phyloP scores from a whole-genome alignment of 345 rosid genomes.

The Eutrema japonicum region DNA sequence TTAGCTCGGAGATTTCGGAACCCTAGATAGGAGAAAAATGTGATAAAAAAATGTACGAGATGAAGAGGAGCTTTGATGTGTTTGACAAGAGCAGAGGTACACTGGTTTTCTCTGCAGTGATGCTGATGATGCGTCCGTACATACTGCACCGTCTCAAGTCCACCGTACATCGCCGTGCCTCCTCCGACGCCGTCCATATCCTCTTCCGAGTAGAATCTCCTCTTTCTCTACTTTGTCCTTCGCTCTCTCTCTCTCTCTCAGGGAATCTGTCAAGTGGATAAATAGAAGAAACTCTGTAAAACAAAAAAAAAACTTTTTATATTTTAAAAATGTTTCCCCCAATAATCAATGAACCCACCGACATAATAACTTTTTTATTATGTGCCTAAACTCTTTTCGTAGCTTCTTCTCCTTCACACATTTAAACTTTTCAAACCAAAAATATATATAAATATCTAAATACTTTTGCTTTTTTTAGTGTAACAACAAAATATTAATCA shows the following conservation, averaged over 20 bases:
- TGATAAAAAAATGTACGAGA: conserved; percentile 47
- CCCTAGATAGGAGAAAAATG: background rate
- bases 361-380: conserved; percentile 30
- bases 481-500: too few species aligned
- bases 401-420: too few species aligned
- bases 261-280: conserved; percentile 26
- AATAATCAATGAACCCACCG: conserved; percentile 54
- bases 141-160: conserved; percentile 55
- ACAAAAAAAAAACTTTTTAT: background rate
- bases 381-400: conserved; percentile 28
- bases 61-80: conserved; percentile 79
- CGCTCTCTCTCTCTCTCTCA: conserved; percentile 14
- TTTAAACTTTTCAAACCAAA: too few species aligned
- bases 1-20: background rate
- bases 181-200: conserved; percentile 49
- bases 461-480: too few species aligned
- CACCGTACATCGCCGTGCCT: conserved; percentile 43
- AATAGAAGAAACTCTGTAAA: conserved; percentile 2
- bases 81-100: conserved; percentile 67
- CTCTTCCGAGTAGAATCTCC: background rate
- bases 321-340: conserved; percentile 19
- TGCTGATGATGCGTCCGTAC: conserved; percentile 68
- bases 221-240: background rate
- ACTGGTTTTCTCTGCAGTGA: conserved; percentile 55
- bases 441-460: too few species aligned